A percentile compares a stretch with the other conserved stretches of the same genome.
These are phyloP conservation scores for Byssochlamys sp. DNA, from an alignment of 2,329 filamentous ascomycete genomes.

Conservation along the genomic window DNA sequence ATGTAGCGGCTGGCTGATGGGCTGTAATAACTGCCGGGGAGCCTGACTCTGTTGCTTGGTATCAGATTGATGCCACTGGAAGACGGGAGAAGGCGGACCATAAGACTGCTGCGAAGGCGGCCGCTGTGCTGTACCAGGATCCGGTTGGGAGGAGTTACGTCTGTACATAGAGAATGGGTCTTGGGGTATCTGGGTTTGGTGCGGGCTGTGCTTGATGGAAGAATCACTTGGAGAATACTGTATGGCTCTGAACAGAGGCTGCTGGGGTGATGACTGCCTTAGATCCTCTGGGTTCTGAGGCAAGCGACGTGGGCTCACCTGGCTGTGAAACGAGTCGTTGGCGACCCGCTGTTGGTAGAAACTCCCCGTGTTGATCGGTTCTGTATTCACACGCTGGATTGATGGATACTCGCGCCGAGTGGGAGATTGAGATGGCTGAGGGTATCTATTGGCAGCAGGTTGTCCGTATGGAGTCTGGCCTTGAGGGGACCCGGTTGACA, in stretches of 20 bases:
- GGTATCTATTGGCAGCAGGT: slow-evolving; percentile 9
- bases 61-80: slow-evolving; percentile 9
- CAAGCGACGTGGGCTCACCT: slow-evolving; percentile 9
- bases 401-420: slow-evolving; percentile 10
- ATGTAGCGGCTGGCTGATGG: slow-evolving; percentile 1
- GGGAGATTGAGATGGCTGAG: slow-evolving; percentile 10
- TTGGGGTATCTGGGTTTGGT: slow-evolving; percentile 9
- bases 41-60: slow-evolving; percentile 12
- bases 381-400: slow-evolving; percentile 12
- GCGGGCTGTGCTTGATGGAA: slow-evolving; percentile 12
- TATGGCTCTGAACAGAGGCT: slow-evolving; percentile 12
- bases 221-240: slow-evolving; percentile 18
- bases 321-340: slow-evolving; percentile 11
- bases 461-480: neutral
- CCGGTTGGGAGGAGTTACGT: slow-evolving; percentile 10
- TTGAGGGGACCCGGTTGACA: slow-evolving; percentile 6
- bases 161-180: slow-evolving; percentile 10
- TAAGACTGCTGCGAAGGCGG: slow-evolving; percentile 28
- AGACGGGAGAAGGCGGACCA: slow-evolving; percentile 25
- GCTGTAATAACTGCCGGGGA: slow-evolving; percentile 11
- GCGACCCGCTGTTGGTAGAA: slow-evolving; percentile 13
- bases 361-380: slow-evolving; percentile 9
- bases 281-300: slow-evolving; percentile 9
- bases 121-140: slow-evolving; percentile 16
- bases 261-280: slow-evolving; percentile 7